Conservation (phyloP, 1,284 basidiomycete species). For the Puccinia hordei region DNA sequence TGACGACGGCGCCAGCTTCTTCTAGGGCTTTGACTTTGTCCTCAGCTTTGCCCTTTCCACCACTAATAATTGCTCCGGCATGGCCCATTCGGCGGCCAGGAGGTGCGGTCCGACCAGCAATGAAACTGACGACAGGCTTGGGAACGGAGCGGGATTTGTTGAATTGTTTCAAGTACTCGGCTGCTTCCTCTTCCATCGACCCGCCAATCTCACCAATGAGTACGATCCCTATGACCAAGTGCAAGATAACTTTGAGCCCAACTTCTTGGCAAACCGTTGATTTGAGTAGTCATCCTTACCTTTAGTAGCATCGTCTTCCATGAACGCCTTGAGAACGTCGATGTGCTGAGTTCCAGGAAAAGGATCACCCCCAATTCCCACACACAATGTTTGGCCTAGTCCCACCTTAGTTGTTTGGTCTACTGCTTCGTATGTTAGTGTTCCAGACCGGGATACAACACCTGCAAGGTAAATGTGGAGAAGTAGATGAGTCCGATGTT, state of each 20-base stretch:
- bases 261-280: neutral
- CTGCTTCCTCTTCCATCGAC: conserved; percentile 98
- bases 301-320: conserved; percentile 88
- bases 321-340: conserved; percentile 94
- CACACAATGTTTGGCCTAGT: conserved; percentile 91
- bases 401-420: conserved; percentile 93
- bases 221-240: conserved; percentile 72
- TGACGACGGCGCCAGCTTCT: conserved; percentile 88
- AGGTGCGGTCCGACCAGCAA: conserved; percentile 90
- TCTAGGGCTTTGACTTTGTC: conserved; percentile 96
- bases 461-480: conserved; percentile 62
- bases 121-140: conserved; percentile 97
- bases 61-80: conserved; percentile 95
- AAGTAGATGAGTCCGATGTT: neutral
- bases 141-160: conserved; percentile 84
- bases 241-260: neutral
- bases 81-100: conserved; percentile 98
- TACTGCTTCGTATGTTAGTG: conserved; percentile 88
- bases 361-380: conserved; percentile 98
- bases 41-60: conserved; percentile 92
- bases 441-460: conserved; percentile 95
- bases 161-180: conserved; percentile 80
- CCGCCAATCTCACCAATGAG: conserved; percentile 99
- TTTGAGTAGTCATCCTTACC: conserved; percentile 61
- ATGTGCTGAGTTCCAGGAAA: conserved; percentile 96